Base-by-base conservation (phyloP, 78 protist species). In the Dictyostelium purpureum region DNA sequence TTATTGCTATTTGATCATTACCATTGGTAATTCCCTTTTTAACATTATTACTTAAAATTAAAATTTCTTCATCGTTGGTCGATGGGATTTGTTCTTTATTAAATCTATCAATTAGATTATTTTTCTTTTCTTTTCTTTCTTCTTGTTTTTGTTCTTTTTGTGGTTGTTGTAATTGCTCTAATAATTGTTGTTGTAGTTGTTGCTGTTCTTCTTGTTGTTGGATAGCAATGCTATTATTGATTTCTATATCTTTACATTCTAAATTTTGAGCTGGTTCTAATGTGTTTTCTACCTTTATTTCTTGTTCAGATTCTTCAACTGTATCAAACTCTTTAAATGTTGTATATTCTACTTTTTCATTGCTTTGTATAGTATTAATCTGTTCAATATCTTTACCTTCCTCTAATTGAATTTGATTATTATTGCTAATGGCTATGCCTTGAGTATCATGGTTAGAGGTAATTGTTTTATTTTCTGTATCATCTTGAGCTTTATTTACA, bases 71-170 rank as follows among this genome's bases (percentile, higher is more conserved):
- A n/a, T n/a, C n/a, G n/a, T n/a, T n/a, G n/a, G n/a, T n/a, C n/a
- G n/a, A n/a, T n/a, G n/a, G n/a, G n/a, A n/a, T 43, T 63, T 63
- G 71, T 33, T 63, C 71, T 63, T 63, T 63, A 63, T 33, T 63
- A 21, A 63, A 37, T 63, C 33, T 63, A 16, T 24, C 71, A 33
- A 63, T 63, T 63, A 63, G 33, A 33, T 63, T 63, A 33, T 63
- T 63, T 33, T 63, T 63, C 26, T 10, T 63, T 6, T 21, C 18
- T 14, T 12, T 18, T 63, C 33, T 57, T 12, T 28, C 26, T 57
- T 57, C 38, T 57, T 57, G 66, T 5, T 10, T 54, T n/a, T 14
- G 31, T 54, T 54, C 35, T 24, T 57, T 6, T 57, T 59, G 69
- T 31, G 19, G n/a, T n/a, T 56, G 65, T 56, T 56, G 65, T 21